Evolutionary conservation across 225 moss, liverwort and hornwort genomes (phyloP).

Genomic region (Asterella californica): DNA sequence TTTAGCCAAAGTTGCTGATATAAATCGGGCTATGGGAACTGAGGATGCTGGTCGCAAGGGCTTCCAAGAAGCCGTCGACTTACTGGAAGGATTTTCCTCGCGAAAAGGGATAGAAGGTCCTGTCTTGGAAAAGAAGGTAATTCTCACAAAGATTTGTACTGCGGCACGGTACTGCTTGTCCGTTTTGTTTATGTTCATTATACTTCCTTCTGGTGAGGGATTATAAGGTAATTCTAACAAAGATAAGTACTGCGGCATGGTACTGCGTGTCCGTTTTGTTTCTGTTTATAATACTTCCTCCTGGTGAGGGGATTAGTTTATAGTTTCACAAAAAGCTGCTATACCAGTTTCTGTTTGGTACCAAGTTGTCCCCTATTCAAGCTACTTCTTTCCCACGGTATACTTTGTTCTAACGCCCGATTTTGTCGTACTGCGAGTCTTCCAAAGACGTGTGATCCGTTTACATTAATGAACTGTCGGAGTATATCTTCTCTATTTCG

Average conservation of each 20-base stretch:
- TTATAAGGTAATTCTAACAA: conserved; percentile 44
- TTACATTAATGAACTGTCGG: background rate
- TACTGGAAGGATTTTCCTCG: conserved; percentile 58
- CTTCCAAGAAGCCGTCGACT: conserved; percentile 88
- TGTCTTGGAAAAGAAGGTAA: conserved; percentile 72
- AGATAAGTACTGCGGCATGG: background rate
- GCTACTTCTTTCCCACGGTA: too few species aligned
- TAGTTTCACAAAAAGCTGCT: background rate
- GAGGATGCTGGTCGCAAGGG: conserved; percentile 66
- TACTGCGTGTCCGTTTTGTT: background rate
- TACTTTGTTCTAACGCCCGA: too few species aligned
- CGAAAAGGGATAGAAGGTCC: conserved; percentile 34
- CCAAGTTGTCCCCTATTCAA: too few species aligned
- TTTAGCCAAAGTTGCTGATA: conserved; percentile 92
- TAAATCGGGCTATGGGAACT: conserved; percentile 77
- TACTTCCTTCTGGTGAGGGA: background rate
- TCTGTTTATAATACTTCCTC: too few species aligned
- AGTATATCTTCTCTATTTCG: background rate
- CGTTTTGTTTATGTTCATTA: too few species aligned
- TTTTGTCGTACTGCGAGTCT: too few species aligned
- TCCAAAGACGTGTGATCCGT: background rate
- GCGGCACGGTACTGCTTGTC: background rate
- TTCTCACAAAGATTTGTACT: background rate
- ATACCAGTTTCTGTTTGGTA: too few species aligned
- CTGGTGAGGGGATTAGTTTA: background rate